Evolutionary conservation across 352 stramenopile species (phyloP).

Genomic region (Elongisporangium prolatum): DNA sequence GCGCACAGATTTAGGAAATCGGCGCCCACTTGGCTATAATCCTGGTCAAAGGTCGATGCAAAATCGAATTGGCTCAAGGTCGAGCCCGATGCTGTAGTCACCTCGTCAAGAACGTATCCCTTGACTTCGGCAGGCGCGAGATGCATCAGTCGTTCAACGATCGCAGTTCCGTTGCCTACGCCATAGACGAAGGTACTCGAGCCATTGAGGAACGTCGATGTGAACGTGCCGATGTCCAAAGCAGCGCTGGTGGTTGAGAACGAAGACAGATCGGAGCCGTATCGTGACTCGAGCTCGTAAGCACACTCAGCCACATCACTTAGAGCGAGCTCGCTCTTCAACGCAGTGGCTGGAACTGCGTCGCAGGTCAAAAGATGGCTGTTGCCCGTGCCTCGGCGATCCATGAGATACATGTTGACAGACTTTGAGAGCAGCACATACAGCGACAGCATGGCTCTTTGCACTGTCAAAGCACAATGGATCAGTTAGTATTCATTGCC

Average conservation of each 20-base stretch:
- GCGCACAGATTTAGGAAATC: constrained; percentile 24
- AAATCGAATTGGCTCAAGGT: constrained; percentile 21
- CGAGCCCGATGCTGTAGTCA: constrained; percentile 27
- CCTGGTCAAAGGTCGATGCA: constrained; percentile 27
- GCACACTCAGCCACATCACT: constrained; percentile 24
- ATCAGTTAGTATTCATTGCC: background rate
- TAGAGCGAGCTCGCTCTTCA: constrained; percentile 8
- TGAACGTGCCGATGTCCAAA: constrained; percentile 18
- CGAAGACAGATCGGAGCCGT: constrained; percentile 16
- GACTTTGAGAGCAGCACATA: constrained; percentile 15
- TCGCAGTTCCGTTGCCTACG: constrained; percentile 17
- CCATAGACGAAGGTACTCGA: constrained; percentile 22
- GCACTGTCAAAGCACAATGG: constrained; percentile 12
- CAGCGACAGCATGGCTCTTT: constrained; percentile 27
- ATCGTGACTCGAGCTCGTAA: constrained; percentile 21
- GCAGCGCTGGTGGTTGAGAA: constrained; percentile 34
- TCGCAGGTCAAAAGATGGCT: constrained; percentile 25
- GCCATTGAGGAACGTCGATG: constrained; percentile 15
- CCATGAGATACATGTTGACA: constrained; percentile 42
- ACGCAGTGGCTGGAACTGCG: constrained; percentile 12
- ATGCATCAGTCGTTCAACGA: constrained; percentile 7
- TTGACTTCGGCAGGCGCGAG: constrained; percentile 1
- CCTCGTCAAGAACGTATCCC: constrained; percentile 16
- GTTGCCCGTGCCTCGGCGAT: constrained; percentile 36
- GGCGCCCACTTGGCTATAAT: constrained; percentile 23